Percentiles rank a stretch among this genome's conserved stretches.
Conservation (phyloP, 257 asterid genomes). For the Solanum chilense region DNA sequence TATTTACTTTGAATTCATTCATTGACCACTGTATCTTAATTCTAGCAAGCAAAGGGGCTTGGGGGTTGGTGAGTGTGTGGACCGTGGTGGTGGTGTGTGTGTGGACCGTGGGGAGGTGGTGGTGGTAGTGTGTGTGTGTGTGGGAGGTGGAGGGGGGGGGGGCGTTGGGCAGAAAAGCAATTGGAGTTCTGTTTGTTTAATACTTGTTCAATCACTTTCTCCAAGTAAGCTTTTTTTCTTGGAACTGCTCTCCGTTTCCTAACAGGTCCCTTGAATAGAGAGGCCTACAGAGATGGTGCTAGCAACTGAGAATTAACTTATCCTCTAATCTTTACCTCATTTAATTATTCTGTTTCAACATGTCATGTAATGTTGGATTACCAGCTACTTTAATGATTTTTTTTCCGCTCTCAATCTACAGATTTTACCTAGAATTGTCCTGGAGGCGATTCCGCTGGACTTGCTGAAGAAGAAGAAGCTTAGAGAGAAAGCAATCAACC, state of each 20-base stretch:
- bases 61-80: neutral
- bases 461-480: conserved; percentile 67
- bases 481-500: conserved; percentile 45
- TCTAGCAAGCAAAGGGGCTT: neutral
- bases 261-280: neutral
- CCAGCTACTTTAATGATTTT: neutral
- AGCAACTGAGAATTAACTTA: neutral
- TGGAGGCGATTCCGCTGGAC: conserved; percentile 71
- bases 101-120: neutral
- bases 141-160: neutral
- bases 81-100: too few species aligned
- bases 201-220: neutral
- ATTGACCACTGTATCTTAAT: neutral
- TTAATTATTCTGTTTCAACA: neutral
- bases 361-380: neutral
- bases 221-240: neutral
- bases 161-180: neutral
- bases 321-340: neutral
- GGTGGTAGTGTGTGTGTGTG: neutral
- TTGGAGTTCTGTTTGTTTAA: neutral
- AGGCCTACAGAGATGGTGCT: neutral
- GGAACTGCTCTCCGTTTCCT: neutral
- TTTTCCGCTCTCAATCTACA: conserved; percentile 1
- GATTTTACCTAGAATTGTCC: conserved; percentile 83
- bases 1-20: neutral